phyloP scores from a whole-genome alignment of 345 rosid species.

The Fremontodendron californicum region DNA sequence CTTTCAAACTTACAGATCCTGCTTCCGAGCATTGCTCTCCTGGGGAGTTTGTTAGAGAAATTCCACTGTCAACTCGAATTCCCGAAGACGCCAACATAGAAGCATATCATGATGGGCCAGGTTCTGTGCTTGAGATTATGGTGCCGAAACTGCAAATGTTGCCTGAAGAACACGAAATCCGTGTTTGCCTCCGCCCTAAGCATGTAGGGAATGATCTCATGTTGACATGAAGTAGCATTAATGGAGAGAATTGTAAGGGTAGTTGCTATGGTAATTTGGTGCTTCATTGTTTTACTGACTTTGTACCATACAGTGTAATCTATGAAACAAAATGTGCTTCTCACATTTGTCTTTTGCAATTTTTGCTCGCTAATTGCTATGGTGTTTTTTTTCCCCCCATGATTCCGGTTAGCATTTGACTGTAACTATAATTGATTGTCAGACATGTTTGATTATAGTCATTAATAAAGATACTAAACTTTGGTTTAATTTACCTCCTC shows the following conservation, averaged over 20 bases:
- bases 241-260: background rate
- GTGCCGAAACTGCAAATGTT: constrained; percentile 84
- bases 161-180: constrained; percentile 93
- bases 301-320: constrained; percentile 28
- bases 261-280: constrained; percentile 20
- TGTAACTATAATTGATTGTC: constrained; percentile 14
- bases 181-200: constrained; percentile 79
- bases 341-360: constrained; percentile 11
- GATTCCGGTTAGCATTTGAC: constrained; percentile 12
- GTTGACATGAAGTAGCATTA: constrained; percentile 38
- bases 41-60: constrained; percentile 88
- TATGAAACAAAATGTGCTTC: constrained; percentile 20
- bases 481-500: background rate
- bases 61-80: constrained; percentile 73
- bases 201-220: constrained; percentile 64
- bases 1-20: constrained; percentile 88
- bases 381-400: constrained; percentile 10
- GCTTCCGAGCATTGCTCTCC: constrained; percentile 94
- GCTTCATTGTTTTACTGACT: constrained; percentile 29
- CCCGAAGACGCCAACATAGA: constrained; percentile 96
- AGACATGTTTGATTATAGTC: background rate
- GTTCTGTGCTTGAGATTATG: constrained; percentile 85
- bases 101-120: constrained; percentile 84
- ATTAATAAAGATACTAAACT: background rate
- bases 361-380: constrained; percentile 11